These are phyloP conservation scores for Casaregolazyma suthepensis DNA, from an alignment of 1,139 yeast species.

Conservation along the genomic window DNA sequence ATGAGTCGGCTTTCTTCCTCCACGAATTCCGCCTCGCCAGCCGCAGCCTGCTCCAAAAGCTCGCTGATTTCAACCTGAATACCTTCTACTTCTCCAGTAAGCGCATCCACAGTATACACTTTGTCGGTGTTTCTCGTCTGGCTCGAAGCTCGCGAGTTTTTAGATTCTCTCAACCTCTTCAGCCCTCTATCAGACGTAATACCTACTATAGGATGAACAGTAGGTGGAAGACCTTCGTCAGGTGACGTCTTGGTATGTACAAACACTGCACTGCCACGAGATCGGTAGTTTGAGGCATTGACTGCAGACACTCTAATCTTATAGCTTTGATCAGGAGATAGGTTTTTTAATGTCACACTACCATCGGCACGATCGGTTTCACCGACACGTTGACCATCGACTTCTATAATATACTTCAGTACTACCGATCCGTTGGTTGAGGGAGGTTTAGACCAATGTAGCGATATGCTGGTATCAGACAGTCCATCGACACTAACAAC, in stretches of 20 bases:
- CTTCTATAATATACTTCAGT: constrained; percentile 40
- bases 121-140: constrained; percentile 14
- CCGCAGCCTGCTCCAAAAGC: constrained; percentile 37
- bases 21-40: constrained; percentile 38
- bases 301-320: constrained; percentile 54
- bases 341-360: constrained; percentile 36
- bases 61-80: constrained; percentile 45
- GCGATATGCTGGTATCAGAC: constrained; percentile 41
- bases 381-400: constrained; percentile 43
- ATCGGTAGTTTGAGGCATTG: constrained; percentile 30
- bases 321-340: constrained; percentile 45
- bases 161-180: constrained; percentile 9
- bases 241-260: constrained; percentile 23
- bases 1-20: constrained; percentile 37
- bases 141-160: not conserved
- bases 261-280: constrained; percentile 26
- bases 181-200: constrained; percentile 6
- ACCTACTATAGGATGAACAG: constrained; percentile 8
- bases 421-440: constrained; percentile 23
- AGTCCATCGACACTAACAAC: constrained; percentile 51
- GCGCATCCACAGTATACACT: constrained; percentile 42
- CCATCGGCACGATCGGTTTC: constrained; percentile 34
- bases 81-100: constrained; percentile 44
- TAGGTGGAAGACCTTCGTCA: constrained; percentile 20
- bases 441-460: constrained; percentile 52